Base-by-base conservation (phyloP, 805 yeast species). In the Pichia scutulata region DNA sequence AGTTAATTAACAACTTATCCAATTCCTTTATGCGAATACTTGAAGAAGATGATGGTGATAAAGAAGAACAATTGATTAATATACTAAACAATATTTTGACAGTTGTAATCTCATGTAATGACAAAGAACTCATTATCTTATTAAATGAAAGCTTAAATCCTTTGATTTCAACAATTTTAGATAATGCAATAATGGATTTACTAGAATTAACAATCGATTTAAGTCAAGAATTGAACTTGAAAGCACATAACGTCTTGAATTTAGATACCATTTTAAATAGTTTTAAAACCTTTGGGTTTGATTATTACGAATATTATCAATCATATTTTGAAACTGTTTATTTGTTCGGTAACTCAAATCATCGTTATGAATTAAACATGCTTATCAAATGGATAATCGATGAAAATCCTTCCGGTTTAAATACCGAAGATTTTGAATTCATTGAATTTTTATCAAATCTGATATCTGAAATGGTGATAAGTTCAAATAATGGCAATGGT, bases 61-160 rank as follows among this genome's bases (percentile, higher is more conserved):
- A 43, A 8, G 81, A 83, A 42, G 78, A 82, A 76, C 89, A 96
- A 21, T 95, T 90, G 0, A 69, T 82, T 21, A 95, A 96, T 14
- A 76, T 89, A 33, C 66, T 92, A 55, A 84, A 83, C 57, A 90
- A 97, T 2, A 77, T 90, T 69, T 79, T 85, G 30, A 88, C 97
- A 0, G 83, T 92, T 48, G 68, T 92, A 40, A 68, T 87, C 46
- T 82, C 96, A 5, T 81, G 90, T 69, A 96, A 86, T 81, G 41
- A 75, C 85, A 46, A 82, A 88, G 16, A 68, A 66, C 23, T 75
- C 73, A 61, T 71, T 90, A 46, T 89, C 87, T 60, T 39, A 24
- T 50, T 55, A 2, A 52, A 52, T 24, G 81, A 77, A 48, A 78
- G 81, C 7, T 77, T 86, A 46, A 68, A 76, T 45, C 95, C 96